These are phyloP conservation scores for Aspergillus terreus DNA, from an alignment of 2,329 filamentous ascomycete species.

Conservation along the genomic window DNA sequence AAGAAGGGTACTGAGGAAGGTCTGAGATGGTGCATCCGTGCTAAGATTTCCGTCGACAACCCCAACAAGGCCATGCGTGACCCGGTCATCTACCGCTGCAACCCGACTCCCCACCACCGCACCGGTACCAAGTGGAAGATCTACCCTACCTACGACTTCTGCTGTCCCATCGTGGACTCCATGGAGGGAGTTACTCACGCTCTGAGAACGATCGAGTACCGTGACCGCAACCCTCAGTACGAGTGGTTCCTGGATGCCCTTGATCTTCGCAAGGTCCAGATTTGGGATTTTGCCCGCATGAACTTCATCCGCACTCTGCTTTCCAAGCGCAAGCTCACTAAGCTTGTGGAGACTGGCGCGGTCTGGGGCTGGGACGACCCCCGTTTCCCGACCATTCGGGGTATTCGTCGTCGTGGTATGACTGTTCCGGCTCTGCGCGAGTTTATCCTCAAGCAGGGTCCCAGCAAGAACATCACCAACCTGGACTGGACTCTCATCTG, in stretches of 20 bases:
- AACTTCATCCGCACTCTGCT: slow-evolving; percentile 51
- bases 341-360: slow-evolving; percentile 45
- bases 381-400: slow-evolving; percentile 49
- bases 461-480: slow-evolving; percentile 47
- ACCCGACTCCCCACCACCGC: slow-evolving; percentile 61
- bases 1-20: slow-evolving; percentile 78
- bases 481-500: slow-evolving; percentile 50
- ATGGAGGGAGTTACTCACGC: slow-evolving; percentile 64
- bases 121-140: slow-evolving; percentile 64
- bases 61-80: slow-evolving; percentile 95
- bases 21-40: slow-evolving; percentile 82
- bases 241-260: slow-evolving; percentile 49
- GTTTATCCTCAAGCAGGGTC: slow-evolving; percentile 50
- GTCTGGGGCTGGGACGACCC: slow-evolving; percentile 53
- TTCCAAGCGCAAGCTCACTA: slow-evolving; percentile 51
- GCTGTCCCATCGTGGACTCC: slow-evolving; percentile 60
- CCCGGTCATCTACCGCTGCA: slow-evolving; percentile 96
- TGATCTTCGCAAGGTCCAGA: slow-evolving; percentile 43
- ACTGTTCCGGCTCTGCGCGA: slow-evolving; percentile 47
- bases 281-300: slow-evolving; percentile 53
- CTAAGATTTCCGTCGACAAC: slow-evolving; percentile 87
- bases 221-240: slow-evolving; percentile 51
- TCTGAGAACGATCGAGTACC: slow-evolving; percentile 60
- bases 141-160: slow-evolving; percentile 66
- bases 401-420: slow-evolving; percentile 49